phyloP scores from a whole-genome alignment of 768 basidiomycete species.

The Nidula microcarpa region DNA sequence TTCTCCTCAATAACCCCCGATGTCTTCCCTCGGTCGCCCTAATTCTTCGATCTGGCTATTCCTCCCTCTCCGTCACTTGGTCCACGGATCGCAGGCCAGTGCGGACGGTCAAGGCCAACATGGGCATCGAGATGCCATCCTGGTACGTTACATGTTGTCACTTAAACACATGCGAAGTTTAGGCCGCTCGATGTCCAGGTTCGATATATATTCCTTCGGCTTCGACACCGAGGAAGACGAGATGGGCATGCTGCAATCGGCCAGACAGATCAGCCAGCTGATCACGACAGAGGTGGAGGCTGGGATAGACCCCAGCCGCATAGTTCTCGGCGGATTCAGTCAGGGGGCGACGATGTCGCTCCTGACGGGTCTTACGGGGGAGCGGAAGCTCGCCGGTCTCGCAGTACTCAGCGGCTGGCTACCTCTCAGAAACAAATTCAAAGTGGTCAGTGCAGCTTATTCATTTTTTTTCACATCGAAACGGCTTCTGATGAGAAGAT shows the following conservation, averaged over 20 bases:
- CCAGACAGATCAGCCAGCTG: constrained; percentile 57
- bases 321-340: constrained; percentile 86
- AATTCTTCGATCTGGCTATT: background rate
- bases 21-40: background rate
- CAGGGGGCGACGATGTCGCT: constrained; percentile 82
- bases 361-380: constrained; percentile 67
- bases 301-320: constrained; percentile 64
- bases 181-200: constrained; percentile 41
- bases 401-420: constrained; percentile 79
- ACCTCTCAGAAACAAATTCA: constrained; percentile 62
- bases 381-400: constrained; percentile 69
- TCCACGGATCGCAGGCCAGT: constrained; percentile 31
- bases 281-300: constrained; percentile 72
- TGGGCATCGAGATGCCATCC: constrained; percentile 70
- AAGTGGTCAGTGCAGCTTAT: constrained; percentile 42
- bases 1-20: background rate
- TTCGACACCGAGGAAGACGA: constrained; percentile 70
- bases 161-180: background rate
- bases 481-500: too few species aligned
- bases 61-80: background rate
- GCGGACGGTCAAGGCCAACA: constrained; percentile 71
- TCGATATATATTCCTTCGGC: constrained; percentile 70
- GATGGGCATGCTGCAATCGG: constrained; percentile 66
- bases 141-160: constrained; percentile 41
- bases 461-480: too few species aligned